phyloP scores from a whole-genome alignment of 352 stramenopile genomes.

The Phytophthora parvispora region DNA sequence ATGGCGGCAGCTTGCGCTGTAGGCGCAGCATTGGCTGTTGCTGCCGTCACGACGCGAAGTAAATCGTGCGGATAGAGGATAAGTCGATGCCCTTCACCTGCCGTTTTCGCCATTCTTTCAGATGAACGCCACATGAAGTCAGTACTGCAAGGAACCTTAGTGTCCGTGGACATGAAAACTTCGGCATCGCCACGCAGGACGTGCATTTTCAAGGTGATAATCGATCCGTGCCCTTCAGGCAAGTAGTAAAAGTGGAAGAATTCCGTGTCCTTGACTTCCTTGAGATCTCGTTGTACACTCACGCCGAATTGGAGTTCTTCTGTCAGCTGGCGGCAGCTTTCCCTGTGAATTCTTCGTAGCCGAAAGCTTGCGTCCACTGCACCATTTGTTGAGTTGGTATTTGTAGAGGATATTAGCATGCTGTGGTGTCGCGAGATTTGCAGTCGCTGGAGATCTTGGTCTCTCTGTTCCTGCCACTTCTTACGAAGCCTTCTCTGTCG shows the following conservation, averaged over 20 bases:
- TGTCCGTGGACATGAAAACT: conserved; percentile 79
- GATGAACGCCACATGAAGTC: conserved; percentile 79
- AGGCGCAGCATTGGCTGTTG: conserved; percentile 13
- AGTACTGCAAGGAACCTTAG: conserved; percentile 63
- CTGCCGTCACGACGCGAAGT: conserved; percentile 6
- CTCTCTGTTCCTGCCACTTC: conserved; percentile 71
- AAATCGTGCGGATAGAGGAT: conserved; percentile 72
- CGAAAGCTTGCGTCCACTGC: conserved; percentile 50
- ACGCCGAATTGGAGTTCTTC: conserved; percentile 65
- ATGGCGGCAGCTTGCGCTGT: conserved; percentile 8
- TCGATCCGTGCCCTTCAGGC: conserved; percentile 42
- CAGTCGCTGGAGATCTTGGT: conserved; percentile 53
- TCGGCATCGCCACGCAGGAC: conserved; percentile 57
- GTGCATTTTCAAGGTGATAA: conserved; percentile 73
- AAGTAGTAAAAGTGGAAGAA: conserved; percentile 76
- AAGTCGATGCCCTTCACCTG: conserved; percentile 52
- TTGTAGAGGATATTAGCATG: conserved; percentile 1
- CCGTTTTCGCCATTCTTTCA: conserved; percentile 20
- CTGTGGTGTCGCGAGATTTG: conserved; percentile 33
- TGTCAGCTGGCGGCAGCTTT: conserved; percentile 61
- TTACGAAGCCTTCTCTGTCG: conserved; percentile 63
- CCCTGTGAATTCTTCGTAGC: conserved; percentile 54
- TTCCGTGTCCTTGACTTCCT: conserved; percentile 21
- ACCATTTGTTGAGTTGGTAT: background rate
- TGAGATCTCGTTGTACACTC: conserved; percentile 38